Conservation (phyloP, 192 early-diverging fungal species). For the Cladochytrium replicatum region DNA sequence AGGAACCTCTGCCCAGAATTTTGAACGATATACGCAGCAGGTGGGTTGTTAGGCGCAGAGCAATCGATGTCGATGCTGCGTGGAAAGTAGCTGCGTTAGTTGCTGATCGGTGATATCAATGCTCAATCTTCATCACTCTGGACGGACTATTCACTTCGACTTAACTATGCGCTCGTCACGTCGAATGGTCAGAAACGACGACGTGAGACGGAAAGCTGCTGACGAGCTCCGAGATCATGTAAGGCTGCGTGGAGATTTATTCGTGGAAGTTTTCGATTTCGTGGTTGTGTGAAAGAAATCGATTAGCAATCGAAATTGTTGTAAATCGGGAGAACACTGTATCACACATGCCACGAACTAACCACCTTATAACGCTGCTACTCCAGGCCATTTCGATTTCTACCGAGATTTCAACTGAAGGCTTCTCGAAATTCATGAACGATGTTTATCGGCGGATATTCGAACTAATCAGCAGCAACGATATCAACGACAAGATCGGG, state of each 20-base stretch:
- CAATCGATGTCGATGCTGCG: too few species aligned
- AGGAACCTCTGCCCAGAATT: too few species aligned
- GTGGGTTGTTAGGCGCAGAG: too few species aligned
- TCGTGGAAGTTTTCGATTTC: neutral
- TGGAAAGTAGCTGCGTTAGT: too few species aligned
- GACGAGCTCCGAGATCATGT: constrained; percentile 55
- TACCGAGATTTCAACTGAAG: constrained; percentile 63
- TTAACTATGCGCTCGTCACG: too few species aligned
- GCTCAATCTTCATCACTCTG: too few species aligned
- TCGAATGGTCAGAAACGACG: constrained; percentile 43
- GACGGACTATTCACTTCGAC: too few species aligned
- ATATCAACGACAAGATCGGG: constrained; percentile 68
- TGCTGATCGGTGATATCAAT: too few species aligned
- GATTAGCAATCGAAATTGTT: neutral
- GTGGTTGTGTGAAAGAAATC: constrained; percentile 2
- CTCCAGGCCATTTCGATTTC: constrained; percentile 39
- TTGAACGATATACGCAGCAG: too few species aligned
- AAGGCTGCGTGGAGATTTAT: constrained; percentile 17
- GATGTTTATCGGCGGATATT: constrained; percentile 74
- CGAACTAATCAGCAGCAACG: constrained; percentile 63
- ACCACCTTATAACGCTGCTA: constrained; percentile 7
- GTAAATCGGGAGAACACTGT: neutral
- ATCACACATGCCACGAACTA: neutral
- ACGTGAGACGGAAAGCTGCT: constrained; percentile 42
- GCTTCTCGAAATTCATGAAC: constrained; percentile 61